Conservation (phyloP, 768 basidiomycete species). For the Tubosaeta brunneosetosa region DNA sequence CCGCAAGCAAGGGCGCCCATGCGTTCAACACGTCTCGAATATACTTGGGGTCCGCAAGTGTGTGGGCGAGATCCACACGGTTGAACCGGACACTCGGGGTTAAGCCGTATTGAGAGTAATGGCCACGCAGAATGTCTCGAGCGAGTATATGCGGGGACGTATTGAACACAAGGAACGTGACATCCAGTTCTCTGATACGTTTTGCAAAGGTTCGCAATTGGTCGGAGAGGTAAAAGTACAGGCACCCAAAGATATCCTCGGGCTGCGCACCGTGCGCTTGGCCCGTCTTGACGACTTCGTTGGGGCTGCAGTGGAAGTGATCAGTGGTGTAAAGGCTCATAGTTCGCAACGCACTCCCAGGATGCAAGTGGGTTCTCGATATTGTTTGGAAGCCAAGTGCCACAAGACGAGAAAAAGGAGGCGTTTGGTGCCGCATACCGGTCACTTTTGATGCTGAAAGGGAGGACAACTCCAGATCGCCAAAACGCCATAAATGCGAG, state of each 20-base stretch:
- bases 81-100: constrained; percentile 34
- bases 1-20: constrained; percentile 37
- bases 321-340: not conserved
- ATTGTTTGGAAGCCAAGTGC: constrained; percentile 38
- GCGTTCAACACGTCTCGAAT: constrained; percentile 24
- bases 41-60: constrained; percentile 33
- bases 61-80: constrained; percentile 41
- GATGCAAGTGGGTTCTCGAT: constrained; percentile 40
- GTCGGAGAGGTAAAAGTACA: constrained; percentile 42
- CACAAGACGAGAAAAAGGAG: constrained; percentile 40
- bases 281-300: constrained; percentile 37
- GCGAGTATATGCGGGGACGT: constrained; percentile 38
- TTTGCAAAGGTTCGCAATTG: constrained; percentile 36
- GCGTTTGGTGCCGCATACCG: constrained; percentile 38
- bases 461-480: constrained; percentile 40
- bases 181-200: constrained; percentile 34
- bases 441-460: constrained; percentile 36
- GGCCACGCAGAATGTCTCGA: constrained; percentile 29
- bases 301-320: constrained; percentile 27
- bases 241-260: constrained; percentile 45
- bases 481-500: constrained; percentile 37
- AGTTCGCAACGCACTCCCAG: constrained; percentile 40
- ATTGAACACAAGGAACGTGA: constrained; percentile 32
- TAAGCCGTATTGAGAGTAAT: constrained; percentile 19
- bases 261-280: constrained; percentile 30